Conservation (phyloP, 139 green algal genomes). For the Trebouxia sp. region DNA sequence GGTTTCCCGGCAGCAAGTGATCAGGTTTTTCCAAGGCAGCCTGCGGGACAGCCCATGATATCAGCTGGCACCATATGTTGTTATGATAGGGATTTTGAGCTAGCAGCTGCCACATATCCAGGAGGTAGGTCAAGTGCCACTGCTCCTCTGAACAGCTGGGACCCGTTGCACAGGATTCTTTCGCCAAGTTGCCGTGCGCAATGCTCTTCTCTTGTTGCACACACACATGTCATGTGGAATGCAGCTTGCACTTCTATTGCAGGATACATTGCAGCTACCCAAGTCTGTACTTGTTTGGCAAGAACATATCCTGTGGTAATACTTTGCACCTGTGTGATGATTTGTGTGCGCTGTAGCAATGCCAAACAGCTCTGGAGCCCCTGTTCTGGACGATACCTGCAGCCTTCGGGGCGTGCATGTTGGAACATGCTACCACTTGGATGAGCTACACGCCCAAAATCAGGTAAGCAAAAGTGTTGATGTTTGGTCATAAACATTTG, state of each 20-base stretch:
- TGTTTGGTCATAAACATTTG: neutral
- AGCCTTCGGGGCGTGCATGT: conserved; percentile 4
- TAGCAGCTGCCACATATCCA: conserved; percentile 8
- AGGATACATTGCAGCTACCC: too few relatives aligned
- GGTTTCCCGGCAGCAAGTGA: neutral
- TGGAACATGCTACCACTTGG: conserved; percentile 5
- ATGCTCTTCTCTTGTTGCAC: neutral
- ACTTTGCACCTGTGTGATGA: neutral
- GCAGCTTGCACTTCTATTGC: conserved; percentile 15
- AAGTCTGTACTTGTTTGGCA: conserved; percentile 8
- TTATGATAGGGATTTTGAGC: conserved; percentile 1
- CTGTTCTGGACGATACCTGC: neutral
- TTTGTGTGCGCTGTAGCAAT: conserved; percentile 6
- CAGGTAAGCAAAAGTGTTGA: neutral
- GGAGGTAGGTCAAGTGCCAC: conserved; percentile 1
- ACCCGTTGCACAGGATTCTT: neutral
- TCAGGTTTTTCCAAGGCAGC: neutral
- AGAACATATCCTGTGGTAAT: neutral
- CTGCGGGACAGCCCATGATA: neutral
- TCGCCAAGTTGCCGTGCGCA: neutral
- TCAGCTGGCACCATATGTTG: neutral
- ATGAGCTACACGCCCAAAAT: neutral
- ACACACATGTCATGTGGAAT: conserved; percentile 4
- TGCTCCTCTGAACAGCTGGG: neutral
- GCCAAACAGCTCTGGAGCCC: conserved; percentile 11